phyloP scores from a whole-genome alignment of 352 stramenopile species.

The Pythium scleroteichum region DNA sequence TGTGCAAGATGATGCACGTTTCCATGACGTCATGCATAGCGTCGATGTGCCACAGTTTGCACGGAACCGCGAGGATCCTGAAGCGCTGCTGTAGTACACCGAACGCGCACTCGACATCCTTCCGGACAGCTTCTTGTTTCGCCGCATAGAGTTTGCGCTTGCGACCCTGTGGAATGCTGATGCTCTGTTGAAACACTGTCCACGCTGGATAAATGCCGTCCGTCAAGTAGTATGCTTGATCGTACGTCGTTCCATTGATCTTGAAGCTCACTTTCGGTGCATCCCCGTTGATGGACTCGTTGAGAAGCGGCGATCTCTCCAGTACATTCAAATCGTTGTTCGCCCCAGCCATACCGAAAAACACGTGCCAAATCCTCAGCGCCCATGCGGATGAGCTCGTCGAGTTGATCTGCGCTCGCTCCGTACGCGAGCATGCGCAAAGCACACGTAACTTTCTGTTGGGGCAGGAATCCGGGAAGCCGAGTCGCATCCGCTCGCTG shows the following conservation, averaged over 20 bases:
- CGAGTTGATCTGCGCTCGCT: slow-evolving; percentile 7
- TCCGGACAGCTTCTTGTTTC: slow-evolving; percentile 25
- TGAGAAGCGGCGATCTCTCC: too few relatives aligned
- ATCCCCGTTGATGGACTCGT: too few relatives aligned
- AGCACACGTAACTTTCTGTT: slow-evolving; percentile 19
- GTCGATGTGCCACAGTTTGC: too few relatives aligned
- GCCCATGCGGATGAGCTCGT: slow-evolving; percentile 27
- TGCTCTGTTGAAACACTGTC: slow-evolving; percentile 30
- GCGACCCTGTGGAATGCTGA: slow-evolving; percentile 2
- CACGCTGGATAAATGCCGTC: slow-evolving; percentile 32
- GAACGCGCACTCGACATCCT: slow-evolving; percentile 38
- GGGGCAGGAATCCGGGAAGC: not conserved
- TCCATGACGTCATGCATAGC: too few relatives aligned
- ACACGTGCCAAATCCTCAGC: not conserved
- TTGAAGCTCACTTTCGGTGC: too few relatives aligned
- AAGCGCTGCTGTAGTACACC: slow-evolving; percentile 30
- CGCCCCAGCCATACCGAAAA: too few relatives aligned
- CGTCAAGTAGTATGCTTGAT: slow-evolving; percentile 26
- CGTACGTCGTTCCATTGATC: slow-evolving; percentile 19
- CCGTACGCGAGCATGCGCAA: slow-evolving; percentile 24
- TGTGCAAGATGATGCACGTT: too few relatives aligned
- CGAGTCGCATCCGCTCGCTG: slow-evolving; percentile 16
- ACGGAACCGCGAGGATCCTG: too few relatives aligned
- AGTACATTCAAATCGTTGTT: too few relatives aligned
- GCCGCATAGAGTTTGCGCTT: slow-evolving; percentile 21